phyloP scores from a whole-genome alignment of 1,284 basidiomycete species.

The Irpex sp. region DNA sequence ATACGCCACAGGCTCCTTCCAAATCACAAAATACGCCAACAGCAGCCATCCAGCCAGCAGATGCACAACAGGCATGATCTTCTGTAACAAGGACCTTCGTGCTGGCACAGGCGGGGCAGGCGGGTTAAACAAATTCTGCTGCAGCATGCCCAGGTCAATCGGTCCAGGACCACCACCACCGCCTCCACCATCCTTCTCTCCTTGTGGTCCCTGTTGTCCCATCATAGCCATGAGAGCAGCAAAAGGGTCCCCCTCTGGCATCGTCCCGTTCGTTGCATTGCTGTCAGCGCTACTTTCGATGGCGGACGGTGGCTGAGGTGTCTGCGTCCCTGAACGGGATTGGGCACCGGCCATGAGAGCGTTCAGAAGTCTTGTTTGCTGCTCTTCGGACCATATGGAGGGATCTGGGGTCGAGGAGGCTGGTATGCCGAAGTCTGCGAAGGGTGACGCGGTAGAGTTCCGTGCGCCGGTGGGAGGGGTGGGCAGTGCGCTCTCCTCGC shows the following conservation, averaged over 20 bases:
- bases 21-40: constrained; percentile 63
- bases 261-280: background rate
- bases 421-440: constrained; percentile 9
- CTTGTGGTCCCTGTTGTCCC: constrained; percentile 11
- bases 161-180: constrained; percentile 6
- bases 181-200: constrained; percentile 1
- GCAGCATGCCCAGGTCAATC: constrained; percentile 5
- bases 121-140: constrained; percentile 9
- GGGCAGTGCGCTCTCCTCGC: constrained; percentile 53
- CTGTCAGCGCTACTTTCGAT: background rate
- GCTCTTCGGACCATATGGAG: constrained; percentile 57
- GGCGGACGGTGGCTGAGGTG: constrained; percentile 4
- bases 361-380: constrained; percentile 59
- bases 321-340: constrained; percentile 5
- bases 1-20: constrained; percentile 49
- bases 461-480: constrained; percentile 29
- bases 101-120: constrained; percentile 23
- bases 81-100: constrained; percentile 45
- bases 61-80: constrained; percentile 59
- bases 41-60: constrained; percentile 55
- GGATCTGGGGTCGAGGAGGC: constrained; percentile 32
- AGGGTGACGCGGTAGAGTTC: constrained; percentile 15
- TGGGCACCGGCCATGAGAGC: constrained; percentile 45
- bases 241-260: constrained; percentile 24
- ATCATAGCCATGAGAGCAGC: constrained; percentile 28